Percentiles rank a stretch among this genome's conserved stretches.
Conservation (phyloP, 805 yeast genomes). For the Kurtzmaniella fragi region DNA sequence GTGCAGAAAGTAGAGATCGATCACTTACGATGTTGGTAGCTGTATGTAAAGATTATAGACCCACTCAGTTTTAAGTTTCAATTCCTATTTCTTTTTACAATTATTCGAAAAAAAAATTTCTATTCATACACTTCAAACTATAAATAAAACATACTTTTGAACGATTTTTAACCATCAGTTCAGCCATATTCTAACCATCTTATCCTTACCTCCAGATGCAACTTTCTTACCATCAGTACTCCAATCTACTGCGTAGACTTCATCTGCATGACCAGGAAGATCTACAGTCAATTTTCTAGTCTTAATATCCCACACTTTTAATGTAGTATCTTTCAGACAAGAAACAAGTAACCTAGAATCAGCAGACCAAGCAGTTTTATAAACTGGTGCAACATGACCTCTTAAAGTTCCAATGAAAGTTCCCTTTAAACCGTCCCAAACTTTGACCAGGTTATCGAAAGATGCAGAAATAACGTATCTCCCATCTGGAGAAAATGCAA, state of each 20-base stretch:
- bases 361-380: conserved; percentile 96
- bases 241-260: conserved; percentile 97
- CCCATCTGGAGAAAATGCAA: conserved; percentile 94
- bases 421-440: conserved; percentile 96
- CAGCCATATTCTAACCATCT: conserved; percentile 92
- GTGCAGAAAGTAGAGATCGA: too few relatives aligned
- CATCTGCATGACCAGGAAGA: conserved; percentile 94
- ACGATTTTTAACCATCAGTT: conserved; percentile 31
- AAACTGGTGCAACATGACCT: conserved; percentile 97
- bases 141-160: neutral
- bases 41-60: too few relatives aligned
- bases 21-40: too few relatives aligned
- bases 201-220: conserved; percentile 97
- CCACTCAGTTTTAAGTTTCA: too few relatives aligned
- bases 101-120: too few relatives aligned
- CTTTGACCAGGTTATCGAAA: conserved; percentile 89
- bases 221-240: conserved; percentile 90
- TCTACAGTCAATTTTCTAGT: conserved; percentile 81
- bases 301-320: conserved; percentile 93
- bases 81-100: too few relatives aligned
- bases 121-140: too few relatives aligned
- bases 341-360: conserved; percentile 88
- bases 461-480: conserved; percentile 86
- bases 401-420: conserved; percentile 84
- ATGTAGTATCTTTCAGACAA: conserved; percentile 92